Percentiles rank a stretch among this genome's conserved stretches.
Evolutionary conservation across 345 rosid species (phyloP).

Genomic region (Camelina laxa): DNA sequence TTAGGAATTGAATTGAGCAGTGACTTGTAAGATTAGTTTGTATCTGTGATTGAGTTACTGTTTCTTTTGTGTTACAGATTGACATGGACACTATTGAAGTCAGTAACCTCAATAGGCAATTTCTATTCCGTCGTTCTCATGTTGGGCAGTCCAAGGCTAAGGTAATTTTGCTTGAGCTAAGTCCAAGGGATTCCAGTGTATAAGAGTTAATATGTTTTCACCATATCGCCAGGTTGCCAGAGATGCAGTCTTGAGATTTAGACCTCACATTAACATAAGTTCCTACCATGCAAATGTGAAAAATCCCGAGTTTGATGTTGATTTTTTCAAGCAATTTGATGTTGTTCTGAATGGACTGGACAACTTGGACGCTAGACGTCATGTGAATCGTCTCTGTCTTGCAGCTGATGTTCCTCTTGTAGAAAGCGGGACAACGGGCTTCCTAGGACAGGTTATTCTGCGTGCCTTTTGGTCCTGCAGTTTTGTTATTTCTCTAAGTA

Average conservation of each 20-base stretch:
- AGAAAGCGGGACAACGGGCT: conserved; percentile 99
- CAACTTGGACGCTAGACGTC: conserved; percentile 95
- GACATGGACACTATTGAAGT: conserved; percentile 99
- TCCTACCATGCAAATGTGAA: conserved; percentile 94
- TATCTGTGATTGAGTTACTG: conserved; percentile 11
- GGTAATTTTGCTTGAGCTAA: conserved; percentile 46
- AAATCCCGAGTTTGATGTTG: conserved; percentile 79
- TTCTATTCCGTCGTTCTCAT: conserved; percentile 88
- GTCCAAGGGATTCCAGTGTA: conserved; percentile 1
- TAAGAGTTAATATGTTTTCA: conserved; percentile 1
- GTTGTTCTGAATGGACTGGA: conserved; percentile 97
- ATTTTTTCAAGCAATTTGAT: conserved; percentile 90
- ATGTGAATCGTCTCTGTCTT: conserved; percentile 98
- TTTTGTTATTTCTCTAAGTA: background rate
- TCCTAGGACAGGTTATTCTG: conserved; percentile 87
- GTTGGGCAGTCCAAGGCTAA: conserved; percentile 99
- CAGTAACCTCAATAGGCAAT: conserved; percentile 96
- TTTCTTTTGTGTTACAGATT: conserved; percentile 58
- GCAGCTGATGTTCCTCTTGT: conserved; percentile 96
- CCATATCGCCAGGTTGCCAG: conserved; percentile 80
- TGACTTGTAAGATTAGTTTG: background rate
- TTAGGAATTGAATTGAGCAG: conserved; percentile 8
- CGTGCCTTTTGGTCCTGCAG: conserved; percentile 3
- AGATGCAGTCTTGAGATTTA: conserved; percentile 91
- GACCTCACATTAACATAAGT: conserved; percentile 80